These are phyloP conservation scores for Gnomoniopsis smithogilvyi DNA, from an alignment of 2,329 filamentous ascomycete genomes.

Conservation along the genomic window DNA sequence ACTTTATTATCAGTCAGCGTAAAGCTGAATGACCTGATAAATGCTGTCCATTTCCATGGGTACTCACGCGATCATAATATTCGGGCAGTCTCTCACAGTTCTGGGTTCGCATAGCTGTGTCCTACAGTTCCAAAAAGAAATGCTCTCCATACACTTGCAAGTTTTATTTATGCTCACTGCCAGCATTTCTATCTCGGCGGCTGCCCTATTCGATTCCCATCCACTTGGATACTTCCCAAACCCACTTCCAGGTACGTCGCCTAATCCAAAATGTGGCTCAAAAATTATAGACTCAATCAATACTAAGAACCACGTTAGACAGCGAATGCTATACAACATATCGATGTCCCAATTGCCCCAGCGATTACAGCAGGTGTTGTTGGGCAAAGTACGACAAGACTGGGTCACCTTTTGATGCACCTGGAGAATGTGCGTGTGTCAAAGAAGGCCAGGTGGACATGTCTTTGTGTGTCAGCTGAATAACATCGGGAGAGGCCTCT, in stretches of 20 bases:
- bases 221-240: background rate
- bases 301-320: background rate
- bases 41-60: too few species aligned
- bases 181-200: background rate
- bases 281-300: too few species aligned
- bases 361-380: background rate
- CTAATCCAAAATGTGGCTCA: background rate
- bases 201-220: background rate
- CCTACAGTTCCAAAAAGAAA: background rate
- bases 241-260: background rate
- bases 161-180: background rate
- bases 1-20: too few species aligned
- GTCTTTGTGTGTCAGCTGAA: background rate
- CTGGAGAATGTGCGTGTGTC: background rate
- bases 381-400: background rate
- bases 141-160: background rate
- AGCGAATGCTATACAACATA: background rate
- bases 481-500: background rate
- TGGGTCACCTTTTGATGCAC: background rate
- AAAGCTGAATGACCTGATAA: too few species aligned
- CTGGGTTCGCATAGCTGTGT: too few species aligned
- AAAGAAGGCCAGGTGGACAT: background rate
- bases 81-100: too few species aligned
- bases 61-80: too few species aligned
- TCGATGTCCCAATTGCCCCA: background rate